These are phyloP conservation scores for Epichloe coenophiala DNA, from an alignment of 2,329 filamentous ascomycete species.

Conservation along the genomic window DNA sequence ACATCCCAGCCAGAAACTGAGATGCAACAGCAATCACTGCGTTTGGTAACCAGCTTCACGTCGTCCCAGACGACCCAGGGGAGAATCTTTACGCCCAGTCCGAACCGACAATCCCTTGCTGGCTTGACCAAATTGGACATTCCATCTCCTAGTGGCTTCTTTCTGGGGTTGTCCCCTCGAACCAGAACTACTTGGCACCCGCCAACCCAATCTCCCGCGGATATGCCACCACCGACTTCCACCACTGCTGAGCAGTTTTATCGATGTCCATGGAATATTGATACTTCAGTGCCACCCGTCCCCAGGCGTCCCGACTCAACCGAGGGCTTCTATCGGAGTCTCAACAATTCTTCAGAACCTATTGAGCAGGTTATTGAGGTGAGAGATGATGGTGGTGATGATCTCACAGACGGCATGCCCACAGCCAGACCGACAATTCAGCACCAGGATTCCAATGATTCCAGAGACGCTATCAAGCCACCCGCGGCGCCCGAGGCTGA, in stretches of 20 bases:
- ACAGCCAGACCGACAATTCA: conserved; percentile 43
- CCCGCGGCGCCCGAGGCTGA: conserved; percentile 26
- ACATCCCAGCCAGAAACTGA: conserved; percentile 13
- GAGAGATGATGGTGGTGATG: conserved; percentile 21
- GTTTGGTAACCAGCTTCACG: conserved; percentile 31
- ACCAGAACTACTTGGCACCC: conserved; percentile 74
- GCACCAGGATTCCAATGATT: conserved; percentile 18
- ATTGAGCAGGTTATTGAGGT: conserved; percentile 58
- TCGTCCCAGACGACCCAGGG: conserved; percentile 10
- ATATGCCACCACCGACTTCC: conserved; percentile 57
- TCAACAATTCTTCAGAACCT: conserved; percentile 28
- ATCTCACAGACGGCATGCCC: conserved; percentile 47
- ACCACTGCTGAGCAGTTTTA: conserved; percentile 91
- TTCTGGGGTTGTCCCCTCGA: conserved; percentile 65
- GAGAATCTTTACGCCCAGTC: conserved; percentile 16
- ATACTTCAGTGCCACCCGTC: conserved; percentile 23
- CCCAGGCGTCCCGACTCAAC: conserved; percentile 23
- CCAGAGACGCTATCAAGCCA: conserved; percentile 18
- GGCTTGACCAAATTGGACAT: conserved; percentile 74
- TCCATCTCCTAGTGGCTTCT: conserved; percentile 84
- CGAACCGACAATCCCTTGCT: conserved; percentile 42
- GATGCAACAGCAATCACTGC: conserved; percentile 40
- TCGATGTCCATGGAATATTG: conserved; percentile 59
- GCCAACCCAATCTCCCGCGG: conserved; percentile 37
- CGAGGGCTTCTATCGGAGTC: conserved; percentile 25